Evolutionary conservation across 2,329 filamentous ascomycete genomes (phyloP), one percentile per base, ranked within the genome.

Genomic region (Neofusicoccum cordaticola): DNA sequence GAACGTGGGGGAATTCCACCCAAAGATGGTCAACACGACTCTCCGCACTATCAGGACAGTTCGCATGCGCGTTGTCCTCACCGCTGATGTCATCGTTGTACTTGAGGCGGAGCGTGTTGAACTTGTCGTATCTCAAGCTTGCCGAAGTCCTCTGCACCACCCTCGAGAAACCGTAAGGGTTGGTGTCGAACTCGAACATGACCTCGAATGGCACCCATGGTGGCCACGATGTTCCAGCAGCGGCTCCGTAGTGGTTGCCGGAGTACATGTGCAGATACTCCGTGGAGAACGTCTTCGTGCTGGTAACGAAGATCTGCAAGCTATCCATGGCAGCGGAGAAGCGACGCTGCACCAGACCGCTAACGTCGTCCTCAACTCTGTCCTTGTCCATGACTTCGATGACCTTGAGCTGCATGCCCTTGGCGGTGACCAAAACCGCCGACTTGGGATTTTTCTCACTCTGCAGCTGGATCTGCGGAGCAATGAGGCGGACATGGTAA

Each of bases 191-290:
- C 77, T 98, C 93, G 72, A 97, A 97, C 90, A 99, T 97, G 71
- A 97, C 92, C 78, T 99, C 95, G 81, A 99, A 90, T 0, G 95
- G 95, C 52, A 98, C 92, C 95, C 95, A 99, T 0, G 95, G 95
- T 11, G 95, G 95, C 95, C 96, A 99, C 15, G 91, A 88, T 2
- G 93, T 92, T 9, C 92, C 92, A 41, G 86, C 84, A 45, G 91
- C 88, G 35, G 93, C 90, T 42, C 96, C 96, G 73, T 99, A 99
- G 66, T 88, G 90, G 77, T 94, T 97, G 62, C 93, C 94, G 22
- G 94, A 93, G 75, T 99, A 98, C 83, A 97, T 90, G 62, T 95
- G 93, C 62, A 97, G 84, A 68, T 96, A 87, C 67, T 91, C 90
- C 9, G 90, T 90, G 12, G 86, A 85, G 77, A 99, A 94, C 75